These are phyloP conservation scores for Xenosphaeropsis pyriputrescens DNA, from an alignment of 2,329 filamentous ascomycete genomes.

Conservation along the genomic window DNA sequence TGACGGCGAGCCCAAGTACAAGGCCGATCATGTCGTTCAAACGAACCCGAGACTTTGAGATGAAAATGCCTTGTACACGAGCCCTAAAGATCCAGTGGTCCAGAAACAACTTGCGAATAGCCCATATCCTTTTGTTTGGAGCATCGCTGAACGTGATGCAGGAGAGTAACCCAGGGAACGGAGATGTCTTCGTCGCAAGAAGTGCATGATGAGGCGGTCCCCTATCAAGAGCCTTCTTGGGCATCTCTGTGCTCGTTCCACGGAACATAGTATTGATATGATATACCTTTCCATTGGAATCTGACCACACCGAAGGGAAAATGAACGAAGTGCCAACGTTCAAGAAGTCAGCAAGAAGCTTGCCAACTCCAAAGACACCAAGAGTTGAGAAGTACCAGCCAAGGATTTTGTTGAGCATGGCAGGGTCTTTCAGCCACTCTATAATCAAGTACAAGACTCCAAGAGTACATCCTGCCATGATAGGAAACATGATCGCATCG, in stretches of 20 bases:
- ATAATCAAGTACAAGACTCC: conserved; percentile 75
- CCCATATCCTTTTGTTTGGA: conserved; percentile 26
- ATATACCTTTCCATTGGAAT: conserved; percentile 31
- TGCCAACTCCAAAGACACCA: conserved; percentile 62
- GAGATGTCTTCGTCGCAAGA: conserved; percentile 18
- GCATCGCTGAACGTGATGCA: conserved; percentile 13
- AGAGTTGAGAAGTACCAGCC: conserved; percentile 72
- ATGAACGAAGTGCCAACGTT: conserved; percentile 49
- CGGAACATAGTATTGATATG: conserved; percentile 19
- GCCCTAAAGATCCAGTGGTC: conserved; percentile 31
- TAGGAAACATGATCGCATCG: conserved; percentile 74
- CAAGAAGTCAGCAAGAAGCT: conserved; percentile 58
- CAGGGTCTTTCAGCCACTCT: conserved; percentile 73
- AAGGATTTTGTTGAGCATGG: conserved; percentile 68
- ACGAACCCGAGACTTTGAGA: conserved; percentile 7
- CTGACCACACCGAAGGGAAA: conserved; percentile 58
- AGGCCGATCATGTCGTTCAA: conserved; percentile 15
- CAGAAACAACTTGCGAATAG: conserved; percentile 31
- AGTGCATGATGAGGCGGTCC: conserved; percentile 5
- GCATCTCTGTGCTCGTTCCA: conserved; percentile 3
- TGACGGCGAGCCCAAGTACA: conserved; percentile 10
- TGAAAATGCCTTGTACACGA: conserved; percentile 12
- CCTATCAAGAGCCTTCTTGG: conserved; percentile 1
- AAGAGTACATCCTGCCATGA: conserved; percentile 60
- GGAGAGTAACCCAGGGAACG: conserved; percentile 24